Percentiles rank a stretch among this genome's conserved stretches.
Evolutionary conservation across 2,329 filamentous ascomycete genomes (phyloP).

Genomic region (Blastomyces gilchristii): DNA sequence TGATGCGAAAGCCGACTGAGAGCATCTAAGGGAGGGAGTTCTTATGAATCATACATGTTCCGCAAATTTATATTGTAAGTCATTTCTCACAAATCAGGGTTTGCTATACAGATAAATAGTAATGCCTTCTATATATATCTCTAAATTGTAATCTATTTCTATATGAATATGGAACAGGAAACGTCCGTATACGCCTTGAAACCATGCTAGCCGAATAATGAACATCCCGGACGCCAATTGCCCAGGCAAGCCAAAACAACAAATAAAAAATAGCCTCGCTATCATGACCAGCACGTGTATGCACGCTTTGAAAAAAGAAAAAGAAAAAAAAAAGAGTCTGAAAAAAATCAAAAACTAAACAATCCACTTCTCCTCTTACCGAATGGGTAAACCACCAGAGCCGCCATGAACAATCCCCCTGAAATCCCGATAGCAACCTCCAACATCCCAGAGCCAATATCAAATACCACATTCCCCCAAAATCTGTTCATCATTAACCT

Average conservation of each 20-base stretch:
- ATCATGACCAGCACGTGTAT: too few species aligned
- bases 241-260: too few species aligned
- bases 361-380: conserved; percentile 38
- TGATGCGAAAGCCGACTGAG: neutral
- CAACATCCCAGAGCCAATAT: conserved; percentile 39
- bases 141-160: neutral
- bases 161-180: neutral
- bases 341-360: conserved; percentile 32
- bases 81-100: neutral
- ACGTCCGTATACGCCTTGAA: neutral
- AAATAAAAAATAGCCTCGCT: too few species aligned
- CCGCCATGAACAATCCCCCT: conserved; percentile 38
- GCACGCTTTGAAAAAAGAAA: neutral
- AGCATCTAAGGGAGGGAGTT: neutral
- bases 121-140: neutral
- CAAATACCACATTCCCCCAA: conserved; percentile 29
- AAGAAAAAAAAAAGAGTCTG: neutral
- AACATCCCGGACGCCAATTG: too few species aligned
- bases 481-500: conserved; percentile 27
- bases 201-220: neutral
- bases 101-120: neutral
- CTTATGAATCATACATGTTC: neutral
- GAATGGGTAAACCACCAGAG: conserved; percentile 38
- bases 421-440: conserved; percentile 41
- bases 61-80: neutral